Base-by-base conservation (phyloP, 495 filamentous ascomycete species). In the Rostrohypoxylon terebratum region DNA sequence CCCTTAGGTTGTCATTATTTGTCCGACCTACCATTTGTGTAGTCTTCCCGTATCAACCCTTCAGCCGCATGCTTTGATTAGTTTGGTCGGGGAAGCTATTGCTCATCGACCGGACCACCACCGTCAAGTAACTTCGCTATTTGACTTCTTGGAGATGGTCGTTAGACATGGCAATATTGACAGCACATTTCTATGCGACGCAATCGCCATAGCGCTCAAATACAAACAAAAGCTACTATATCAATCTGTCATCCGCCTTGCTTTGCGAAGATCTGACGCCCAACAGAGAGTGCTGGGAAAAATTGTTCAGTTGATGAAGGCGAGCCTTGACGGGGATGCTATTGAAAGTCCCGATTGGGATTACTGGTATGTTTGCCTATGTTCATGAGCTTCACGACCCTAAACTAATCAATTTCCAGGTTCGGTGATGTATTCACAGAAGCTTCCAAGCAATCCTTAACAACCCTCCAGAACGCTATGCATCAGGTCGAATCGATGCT, bases 1-100 rank as follows among this genome's bases (percentile, higher is more conserved):
- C 33, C 21, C 14, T 33, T 28, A 70, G 68, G 68, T 55, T 7
- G 60, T 65, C 44, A n/a, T 70, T 28, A 55, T 70, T 34, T 42
- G 31, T 7, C 67, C 67, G 11, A 33, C 59, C 9, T 2, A 33
- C 0, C 18, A 50, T 18, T n/a, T 62, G 25, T 3, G 0, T 3
- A 1, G 8, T 8, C 7, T 36, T 54, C 25, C 8, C 62, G 34
- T 2, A 8, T 1, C 2, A 1, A 28, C 13, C 0, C 14, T n/a
- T 8, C 7, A 33, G 1, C 31, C 23, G 10, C 38, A 10, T 42
- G 16, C 7, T 44, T 3, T 45, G 36, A 53, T 47, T 25, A 54
- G 23, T 14, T 10, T 65, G 1, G 3, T 28, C 3, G 20, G 2
- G 0, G n/a, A 16, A n/a, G 28, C 14, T 60, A 11, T 64, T 20